phyloP scores from a whole-genome alignment of 108 stramenopile species.

The Fistulifera solaris region DNA sequence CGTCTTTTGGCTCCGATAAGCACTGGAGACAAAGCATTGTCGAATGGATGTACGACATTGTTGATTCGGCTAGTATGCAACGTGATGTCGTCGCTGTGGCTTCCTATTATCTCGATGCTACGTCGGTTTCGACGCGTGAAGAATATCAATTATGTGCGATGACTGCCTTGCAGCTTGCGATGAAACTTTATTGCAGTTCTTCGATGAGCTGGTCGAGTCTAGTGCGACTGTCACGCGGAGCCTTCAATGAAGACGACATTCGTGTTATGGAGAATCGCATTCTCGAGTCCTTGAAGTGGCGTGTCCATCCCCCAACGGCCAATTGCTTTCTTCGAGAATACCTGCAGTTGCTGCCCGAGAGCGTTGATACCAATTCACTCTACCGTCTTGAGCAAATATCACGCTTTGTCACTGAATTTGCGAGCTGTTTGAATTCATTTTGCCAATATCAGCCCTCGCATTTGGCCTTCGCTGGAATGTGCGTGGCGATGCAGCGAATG shows the following conservation, averaged over 20 bases:
- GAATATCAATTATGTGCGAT: slow-evolving; percentile 60
- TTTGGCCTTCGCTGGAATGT: slow-evolving; percentile 39
- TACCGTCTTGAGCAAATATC: slow-evolving; percentile 46
- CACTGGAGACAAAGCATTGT: slow-evolving; percentile 51
- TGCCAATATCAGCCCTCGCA: slow-evolving; percentile 35
- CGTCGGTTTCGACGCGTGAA: slow-evolving; percentile 24
- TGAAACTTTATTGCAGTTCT: slow-evolving; percentile 56
- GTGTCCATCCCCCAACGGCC: slow-evolving; percentile 62
- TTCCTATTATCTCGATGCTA: slow-evolving; percentile 51
- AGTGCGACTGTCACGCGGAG: slow-evolving; percentile 42
- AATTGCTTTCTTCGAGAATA: slow-evolving; percentile 47
- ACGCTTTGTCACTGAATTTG: slow-evolving; percentile 46
- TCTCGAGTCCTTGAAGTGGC: slow-evolving; percentile 49
- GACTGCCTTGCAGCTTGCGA: slow-evolving; percentile 68
- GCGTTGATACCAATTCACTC: slow-evolving; percentile 20
- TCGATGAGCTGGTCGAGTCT: slow-evolving; percentile 53
- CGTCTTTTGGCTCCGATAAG: too few species aligned
- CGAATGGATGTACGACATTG: slow-evolving; percentile 73
- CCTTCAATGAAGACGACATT: slow-evolving; percentile 52
- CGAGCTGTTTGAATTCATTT: slow-evolving; percentile 43
- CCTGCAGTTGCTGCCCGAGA: slow-evolving; percentile 28
- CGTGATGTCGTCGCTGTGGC: slow-evolving; percentile 60
- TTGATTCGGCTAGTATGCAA: slow-evolving; percentile 50
- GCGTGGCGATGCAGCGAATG: slow-evolving; percentile 43
- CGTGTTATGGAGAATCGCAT: slow-evolving; percentile 55